Evolutionary conservation across 2,329 filamentous ascomycete species (phyloP).

Genomic region (Biscogniauxia sp.): DNA sequence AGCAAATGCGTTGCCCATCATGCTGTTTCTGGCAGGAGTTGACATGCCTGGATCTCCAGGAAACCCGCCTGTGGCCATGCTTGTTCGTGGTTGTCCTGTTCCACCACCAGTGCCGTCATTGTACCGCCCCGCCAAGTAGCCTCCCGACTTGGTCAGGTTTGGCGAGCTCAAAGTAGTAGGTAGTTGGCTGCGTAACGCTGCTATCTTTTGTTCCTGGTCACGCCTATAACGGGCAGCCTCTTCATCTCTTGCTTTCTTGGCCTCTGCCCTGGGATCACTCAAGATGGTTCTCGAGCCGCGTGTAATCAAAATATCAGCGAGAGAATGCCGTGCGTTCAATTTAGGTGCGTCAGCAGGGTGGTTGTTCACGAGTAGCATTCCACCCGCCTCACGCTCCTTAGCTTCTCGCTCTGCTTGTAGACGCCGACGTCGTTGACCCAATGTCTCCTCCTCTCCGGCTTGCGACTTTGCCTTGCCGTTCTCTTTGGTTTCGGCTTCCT

Average conservation of each 20-base stretch:
- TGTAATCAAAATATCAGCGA: constrained; percentile 57
- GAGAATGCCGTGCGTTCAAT: constrained; percentile 42
- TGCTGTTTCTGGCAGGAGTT: constrained; percentile 17
- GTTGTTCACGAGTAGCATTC: constrained; percentile 28
- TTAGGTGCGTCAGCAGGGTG: constrained; percentile 38
- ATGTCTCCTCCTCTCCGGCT: constrained; percentile 67
- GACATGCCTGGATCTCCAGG: constrained; percentile 8
- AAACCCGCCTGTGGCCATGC: constrained; percentile 19
- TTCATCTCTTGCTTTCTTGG: constrained; percentile 41
- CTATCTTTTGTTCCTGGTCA: constrained; percentile 49
- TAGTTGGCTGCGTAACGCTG: constrained; percentile 49
- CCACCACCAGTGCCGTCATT: constrained; percentile 51
- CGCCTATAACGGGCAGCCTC: constrained; percentile 39
- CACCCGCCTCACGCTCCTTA: constrained; percentile 52
- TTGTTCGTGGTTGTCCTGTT: constrained; percentile 24
- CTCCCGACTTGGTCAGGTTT: constrained; percentile 38
- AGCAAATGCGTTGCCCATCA: constrained; percentile 24
- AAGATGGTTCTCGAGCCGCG: constrained; percentile 37
- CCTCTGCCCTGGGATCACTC: constrained; percentile 42
- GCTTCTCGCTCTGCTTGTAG: constrained; percentile 70
- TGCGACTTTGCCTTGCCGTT: constrained; percentile 28
- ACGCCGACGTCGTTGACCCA: constrained; percentile 72
- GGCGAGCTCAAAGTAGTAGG: constrained; percentile 38
- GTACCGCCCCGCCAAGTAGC: constrained; percentile 51
- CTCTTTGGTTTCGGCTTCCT: constrained; percentile 34